Percentiles rank a stretch among this genome's conserved stretches.
Conservation (phyloP, 495 filamentous ascomycete species). For the Aspergillus sparsus region DNA sequence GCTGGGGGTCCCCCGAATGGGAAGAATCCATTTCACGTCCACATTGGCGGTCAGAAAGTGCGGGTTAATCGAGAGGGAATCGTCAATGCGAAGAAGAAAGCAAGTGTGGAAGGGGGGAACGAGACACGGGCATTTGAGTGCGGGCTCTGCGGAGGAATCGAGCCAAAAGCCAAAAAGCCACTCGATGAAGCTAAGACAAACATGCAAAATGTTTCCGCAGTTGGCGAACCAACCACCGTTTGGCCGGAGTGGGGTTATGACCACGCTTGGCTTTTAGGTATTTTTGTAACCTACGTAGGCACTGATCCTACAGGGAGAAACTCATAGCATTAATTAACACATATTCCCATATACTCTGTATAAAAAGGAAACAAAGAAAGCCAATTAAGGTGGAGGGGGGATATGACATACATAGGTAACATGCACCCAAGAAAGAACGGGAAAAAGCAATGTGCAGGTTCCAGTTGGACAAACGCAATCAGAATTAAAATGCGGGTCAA, state of each 20-base stretch:
- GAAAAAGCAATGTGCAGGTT: too few relatives aligned
- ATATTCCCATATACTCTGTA: too few relatives aligned
- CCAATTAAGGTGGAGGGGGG: too few relatives aligned
- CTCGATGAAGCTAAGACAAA: too few relatives aligned
- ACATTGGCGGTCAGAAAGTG: constrained; percentile 24
- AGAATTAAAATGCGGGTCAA: too few relatives aligned
- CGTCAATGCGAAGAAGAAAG: not conserved
- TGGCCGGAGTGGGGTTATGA: not conserved
- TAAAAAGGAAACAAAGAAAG: too few relatives aligned
- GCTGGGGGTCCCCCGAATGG: constrained; percentile 34
- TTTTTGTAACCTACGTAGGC: not conserved
- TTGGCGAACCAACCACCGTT: not conserved
- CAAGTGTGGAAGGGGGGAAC: constrained; percentile 8
- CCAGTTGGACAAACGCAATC: too few relatives aligned
- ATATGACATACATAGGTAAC: too few relatives aligned
- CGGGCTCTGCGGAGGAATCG: constrained; percentile 1
- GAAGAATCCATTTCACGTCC: constrained; percentile 40
- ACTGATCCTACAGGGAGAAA: not conserved
- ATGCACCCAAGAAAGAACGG: too few relatives aligned
- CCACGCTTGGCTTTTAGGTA: not conserved
- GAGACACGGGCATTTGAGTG: constrained; percentile 6
- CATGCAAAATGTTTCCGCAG: not conserved
- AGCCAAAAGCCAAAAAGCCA: not conserved
- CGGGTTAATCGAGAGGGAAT: not conserved
- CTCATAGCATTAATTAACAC: not conserved